Conservation (phyloP, 768 basidiomycete genomes). For the Coprinopsis cinerea region DNA sequence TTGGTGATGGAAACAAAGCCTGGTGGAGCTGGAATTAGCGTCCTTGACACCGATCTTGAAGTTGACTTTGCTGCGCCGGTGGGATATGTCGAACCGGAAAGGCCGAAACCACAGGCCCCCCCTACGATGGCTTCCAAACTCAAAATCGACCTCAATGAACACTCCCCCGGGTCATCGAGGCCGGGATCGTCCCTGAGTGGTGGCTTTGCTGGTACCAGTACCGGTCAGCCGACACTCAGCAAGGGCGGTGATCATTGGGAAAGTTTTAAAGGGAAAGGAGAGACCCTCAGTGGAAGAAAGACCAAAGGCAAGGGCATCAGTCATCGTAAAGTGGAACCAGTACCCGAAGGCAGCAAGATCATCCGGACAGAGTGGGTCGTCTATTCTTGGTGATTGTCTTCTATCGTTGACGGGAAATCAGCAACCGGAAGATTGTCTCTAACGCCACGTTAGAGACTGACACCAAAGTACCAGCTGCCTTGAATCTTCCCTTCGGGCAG, state of each 20-base stretch:
- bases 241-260: constrained; percentile 86
- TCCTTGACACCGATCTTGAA: constrained; percentile 95
- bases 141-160: constrained; percentile 85
- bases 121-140: constrained; percentile 96
- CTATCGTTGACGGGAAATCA: constrained; percentile 26
- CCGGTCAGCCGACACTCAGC: constrained; percentile 48
- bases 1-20: constrained; percentile 93
- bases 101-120: constrained; percentile 73
- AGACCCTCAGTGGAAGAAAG: constrained; percentile 84
- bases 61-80: constrained; percentile 95
- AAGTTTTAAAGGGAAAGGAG: constrained; percentile 93
- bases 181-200: constrained; percentile 72
- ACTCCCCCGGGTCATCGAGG: constrained; percentile 80
- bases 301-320: constrained; percentile 94
- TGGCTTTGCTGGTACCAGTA: constrained; percentile 50
- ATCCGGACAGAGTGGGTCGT: constrained; percentile 81
- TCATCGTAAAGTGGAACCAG: constrained; percentile 74
- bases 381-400: neutral
- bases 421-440: constrained; percentile 79
- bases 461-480: constrained; percentile 78
- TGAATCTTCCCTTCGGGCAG: constrained; percentile 88
- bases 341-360: constrained; percentile 80
- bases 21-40: constrained; percentile 79
- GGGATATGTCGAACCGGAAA: constrained; percentile 91
- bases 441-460: constrained; percentile 71